A percentile compares a stretch with the other conserved stretches of the same genome.
These are phyloP conservation scores for Populus pruinosa DNA, from an alignment of 345 rosid species.

Conservation along the genomic window DNA sequence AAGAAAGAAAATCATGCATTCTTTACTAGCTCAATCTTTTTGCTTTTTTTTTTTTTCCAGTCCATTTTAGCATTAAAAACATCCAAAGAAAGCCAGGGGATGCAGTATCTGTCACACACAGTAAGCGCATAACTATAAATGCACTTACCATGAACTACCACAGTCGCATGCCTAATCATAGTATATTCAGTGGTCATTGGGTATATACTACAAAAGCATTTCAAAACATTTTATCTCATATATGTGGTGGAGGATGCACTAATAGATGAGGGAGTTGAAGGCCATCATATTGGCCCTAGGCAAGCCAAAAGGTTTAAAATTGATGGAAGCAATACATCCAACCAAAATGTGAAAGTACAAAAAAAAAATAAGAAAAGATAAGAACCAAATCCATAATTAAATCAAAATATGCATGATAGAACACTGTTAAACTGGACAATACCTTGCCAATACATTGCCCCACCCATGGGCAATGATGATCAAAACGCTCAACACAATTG, in stretches of 20 bases:
- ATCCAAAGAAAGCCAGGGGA: not conserved
- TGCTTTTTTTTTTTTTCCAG: not conserved
- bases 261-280: not conserved
- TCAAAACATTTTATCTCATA: not conserved
- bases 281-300: not conserved
- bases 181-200: not conserved
- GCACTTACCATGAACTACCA: not conserved
- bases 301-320: not conserved
- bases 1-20: not conserved
- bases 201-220: not conserved
- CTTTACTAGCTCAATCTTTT: not conserved
- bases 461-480: constrained; percentile 99
- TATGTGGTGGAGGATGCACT: not conserved
- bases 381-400: not conserved
- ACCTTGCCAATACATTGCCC: constrained; percentile 98
- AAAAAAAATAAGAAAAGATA: not conserved
- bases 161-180: not conserved
- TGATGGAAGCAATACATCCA: not conserved
- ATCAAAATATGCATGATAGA: not conserved
- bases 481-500: constrained; percentile 90
- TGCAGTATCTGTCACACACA: not conserved
- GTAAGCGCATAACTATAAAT: not conserved
- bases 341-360: not conserved
- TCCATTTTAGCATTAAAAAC: not conserved
- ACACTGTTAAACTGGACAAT: not conserved